Evolutionary conservation across 208 protist species (phyloP), one percentile per base, ranked within the genome.

Genomic region (Tetramitus jugosus): DNA sequence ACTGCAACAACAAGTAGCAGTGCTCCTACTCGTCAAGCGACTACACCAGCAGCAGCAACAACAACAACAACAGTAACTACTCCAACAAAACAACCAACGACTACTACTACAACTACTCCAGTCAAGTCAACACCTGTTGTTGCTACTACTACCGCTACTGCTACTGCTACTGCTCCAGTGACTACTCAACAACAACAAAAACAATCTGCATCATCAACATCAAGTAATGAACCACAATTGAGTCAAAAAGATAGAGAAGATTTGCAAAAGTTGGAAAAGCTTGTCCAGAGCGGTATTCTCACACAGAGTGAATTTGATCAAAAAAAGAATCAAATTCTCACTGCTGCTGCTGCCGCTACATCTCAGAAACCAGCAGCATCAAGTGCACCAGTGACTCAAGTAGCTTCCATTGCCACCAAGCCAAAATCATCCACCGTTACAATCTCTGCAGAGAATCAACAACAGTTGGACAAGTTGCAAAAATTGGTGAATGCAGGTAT

Each of bases 311-410:
- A 69, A 43, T 69, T 69, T 42, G 62, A 69, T 43, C 20, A 42
- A 29, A 69, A 69, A 26, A 69, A 69, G 35, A 10, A 39, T 43
- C 62, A 69, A 43, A 69, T 69, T 13, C 62, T 43, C 31, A 69
- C 20, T 26, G 35, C 13, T 13, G 31, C 31, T 45, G 33, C 31
- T 7, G 49, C 49, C 10, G 49, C 20, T 20, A 56, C 49, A 56
- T 20, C 49, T 26, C 49, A 56, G 20, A 56, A 20, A 56, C 14
- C 20, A 10, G 14, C 10, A 56, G 14, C 49, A 10, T 26, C 20
- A 10, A 56, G 20, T 20, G 20, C 49, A 26, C 49, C 49, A 56
- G 14, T 20, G 20, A 56, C 49, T 20, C 49, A 56, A 56, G 14
- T 26, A 56, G 14, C 14, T 20, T n/a, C n/a, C n/a, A n/a, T n/a